Conservation (phyloP, 2,329 filamentous ascomycete genomes). For the Penicillium sp. region DNA sequence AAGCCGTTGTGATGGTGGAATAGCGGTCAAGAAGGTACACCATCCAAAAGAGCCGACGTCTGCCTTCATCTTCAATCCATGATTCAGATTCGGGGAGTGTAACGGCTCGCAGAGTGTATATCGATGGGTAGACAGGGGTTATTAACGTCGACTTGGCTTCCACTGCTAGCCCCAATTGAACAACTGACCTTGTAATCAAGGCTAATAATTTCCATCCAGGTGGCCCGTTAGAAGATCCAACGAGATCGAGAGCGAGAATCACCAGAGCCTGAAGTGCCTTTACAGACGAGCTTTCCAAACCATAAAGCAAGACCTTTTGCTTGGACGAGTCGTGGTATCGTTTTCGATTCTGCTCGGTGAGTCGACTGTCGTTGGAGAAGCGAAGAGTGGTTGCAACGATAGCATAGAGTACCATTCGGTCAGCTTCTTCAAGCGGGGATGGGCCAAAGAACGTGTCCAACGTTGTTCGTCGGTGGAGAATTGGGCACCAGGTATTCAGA, state of each 20-base stretch:
- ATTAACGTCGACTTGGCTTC: constrained; percentile 81
- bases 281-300: constrained; percentile 87
- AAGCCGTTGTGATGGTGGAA: constrained; percentile 87
- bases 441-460: constrained; percentile 81
- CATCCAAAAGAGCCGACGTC: constrained; percentile 90
- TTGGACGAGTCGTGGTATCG: constrained; percentile 83
- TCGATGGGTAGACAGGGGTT: constrained; percentile 79
- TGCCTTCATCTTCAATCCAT: constrained; percentile 87
- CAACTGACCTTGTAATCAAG: constrained; percentile 83
- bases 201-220: constrained; percentile 92
- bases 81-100: constrained; percentile 80
- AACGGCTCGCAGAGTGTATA: constrained; percentile 86
- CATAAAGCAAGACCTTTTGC: constrained; percentile 83
- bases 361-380: constrained; percentile 76
- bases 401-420: constrained; percentile 81
- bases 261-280: constrained; percentile 86
- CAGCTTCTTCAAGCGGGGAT: constrained; percentile 76
- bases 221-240: constrained; percentile 85
- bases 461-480: constrained; percentile 82
- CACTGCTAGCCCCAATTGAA: constrained; percentile 83
- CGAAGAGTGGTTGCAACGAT: constrained; percentile 87
- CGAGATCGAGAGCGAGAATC: constrained; percentile 82
- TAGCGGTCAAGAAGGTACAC: constrained; percentile 89
- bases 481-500: constrained; percentile 84
- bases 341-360: constrained; percentile 73